These are phyloP conservation scores for Rickenella mellea DNA, from an alignment of 768 basidiomycete species.

Conservation along the genomic window DNA sequence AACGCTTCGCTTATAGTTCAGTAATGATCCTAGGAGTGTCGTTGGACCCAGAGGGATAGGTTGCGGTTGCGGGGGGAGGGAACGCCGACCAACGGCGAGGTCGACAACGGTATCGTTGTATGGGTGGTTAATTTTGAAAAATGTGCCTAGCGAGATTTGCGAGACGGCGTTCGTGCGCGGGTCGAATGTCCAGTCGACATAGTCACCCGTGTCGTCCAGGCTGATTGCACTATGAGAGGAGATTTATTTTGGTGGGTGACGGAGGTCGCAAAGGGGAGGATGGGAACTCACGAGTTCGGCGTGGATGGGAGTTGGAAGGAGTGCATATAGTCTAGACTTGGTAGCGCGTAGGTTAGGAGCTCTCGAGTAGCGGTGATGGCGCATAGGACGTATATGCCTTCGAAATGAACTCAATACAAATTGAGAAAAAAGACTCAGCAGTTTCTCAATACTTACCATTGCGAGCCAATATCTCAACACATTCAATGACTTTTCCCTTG, in stretches of 20 bases:
- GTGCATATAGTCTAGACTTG: conserved; percentile 48
- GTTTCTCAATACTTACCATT: conserved; percentile 36
- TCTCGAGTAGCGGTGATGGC: conserved; percentile 43
- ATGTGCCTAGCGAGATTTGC: conserved; percentile 40
- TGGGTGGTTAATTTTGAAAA: conserved; percentile 47
- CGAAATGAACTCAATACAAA: neutral
- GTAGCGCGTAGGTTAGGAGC: conserved; percentile 51
- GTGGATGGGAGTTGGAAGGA: conserved; percentile 28
- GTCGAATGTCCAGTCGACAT: conserved; percentile 33
- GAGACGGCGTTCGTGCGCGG: conserved; percentile 23
- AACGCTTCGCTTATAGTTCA: conserved; percentile 35
- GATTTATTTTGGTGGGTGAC: neutral
- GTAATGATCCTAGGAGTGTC: conserved; percentile 47
- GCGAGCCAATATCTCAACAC: conserved; percentile 48
- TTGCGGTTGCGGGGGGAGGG: conserved; percentile 47
- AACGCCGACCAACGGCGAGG: conserved; percentile 29
- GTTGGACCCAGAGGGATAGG: conserved; percentile 51
- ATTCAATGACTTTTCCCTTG: conserved; percentile 40
- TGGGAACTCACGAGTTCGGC: conserved; percentile 4
- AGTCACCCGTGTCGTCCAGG: conserved; percentile 46
- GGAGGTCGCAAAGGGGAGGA: conserved; percentile 1
- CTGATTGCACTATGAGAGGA: conserved; percentile 23
- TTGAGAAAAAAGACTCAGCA: neutral
- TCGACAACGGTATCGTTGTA: conserved; percentile 45
- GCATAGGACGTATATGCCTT: conserved; percentile 45